These are phyloP conservation scores for Zalaria sp. DNA, from an alignment of 2,329 filamentous ascomycete species.

Conservation along the genomic window DNA sequence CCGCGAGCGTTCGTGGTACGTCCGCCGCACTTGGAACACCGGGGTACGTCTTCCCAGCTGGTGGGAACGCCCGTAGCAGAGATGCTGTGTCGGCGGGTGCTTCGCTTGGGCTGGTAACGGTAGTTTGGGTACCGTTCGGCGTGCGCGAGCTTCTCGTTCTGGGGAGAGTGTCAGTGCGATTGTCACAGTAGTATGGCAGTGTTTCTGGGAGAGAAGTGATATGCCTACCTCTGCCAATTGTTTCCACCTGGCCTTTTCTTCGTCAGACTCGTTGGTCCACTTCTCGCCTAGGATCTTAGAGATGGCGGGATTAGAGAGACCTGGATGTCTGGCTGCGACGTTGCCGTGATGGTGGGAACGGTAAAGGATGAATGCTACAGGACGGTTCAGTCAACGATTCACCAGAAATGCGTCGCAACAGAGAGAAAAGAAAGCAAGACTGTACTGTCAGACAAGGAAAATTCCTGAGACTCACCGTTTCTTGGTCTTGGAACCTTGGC, in stretches of 20 bases:
- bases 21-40: slow-evolving; percentile 60
- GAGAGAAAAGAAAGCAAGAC: too few species aligned
- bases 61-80: slow-evolving; percentile 10
- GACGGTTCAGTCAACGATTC: slow-evolving; percentile 18
- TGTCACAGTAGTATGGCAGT: slow-evolving; percentile 2
- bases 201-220: not conserved
- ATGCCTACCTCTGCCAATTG: slow-evolving; percentile 58
- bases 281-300: slow-evolving; percentile 93
- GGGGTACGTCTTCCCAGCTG: slow-evolving; percentile 23
- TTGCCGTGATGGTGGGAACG: slow-evolving; percentile 80
- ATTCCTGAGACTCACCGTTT: slow-evolving; percentile 43
- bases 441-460: slow-evolving; percentile 11
- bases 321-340: slow-evolving; percentile 72
- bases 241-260: slow-evolving; percentile 77
- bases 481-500: slow-evolving; percentile 57
- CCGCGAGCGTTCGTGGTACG: slow-evolving; percentile 19
- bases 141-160: slow-evolving; percentile 83
- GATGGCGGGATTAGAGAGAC: slow-evolving; percentile 85
- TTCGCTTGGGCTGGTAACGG: slow-evolving; percentile 69
- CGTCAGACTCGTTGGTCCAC: slow-evolving; percentile 66
- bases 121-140: slow-evolving; percentile 86
- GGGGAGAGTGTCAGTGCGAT: slow-evolving; percentile 1
- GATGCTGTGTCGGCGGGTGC: slow-evolving; percentile 28
- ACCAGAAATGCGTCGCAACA: too few species aligned
- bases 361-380: slow-evolving; percentile 88